phyloP scores from a whole-genome alignment of 352 stramenopile genomes.

The Phytopythium cucurbitacearum region DNA sequence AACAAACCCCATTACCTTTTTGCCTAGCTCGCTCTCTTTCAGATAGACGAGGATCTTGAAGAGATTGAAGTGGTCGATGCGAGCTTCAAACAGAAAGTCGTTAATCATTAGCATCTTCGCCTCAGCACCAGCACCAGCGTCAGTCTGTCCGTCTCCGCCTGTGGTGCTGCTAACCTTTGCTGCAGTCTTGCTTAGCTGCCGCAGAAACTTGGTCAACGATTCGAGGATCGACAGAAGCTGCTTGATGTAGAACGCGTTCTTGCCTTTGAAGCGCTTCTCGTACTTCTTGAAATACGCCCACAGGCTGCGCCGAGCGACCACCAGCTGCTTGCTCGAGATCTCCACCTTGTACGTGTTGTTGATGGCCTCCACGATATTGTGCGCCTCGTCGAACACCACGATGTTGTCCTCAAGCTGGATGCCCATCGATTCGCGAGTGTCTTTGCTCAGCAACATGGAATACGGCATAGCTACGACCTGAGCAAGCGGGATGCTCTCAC shows the following conservation, averaged over 20 bases:
- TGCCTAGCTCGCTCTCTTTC: slow-evolving; percentile 65
- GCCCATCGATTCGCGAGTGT: slow-evolving; percentile 87
- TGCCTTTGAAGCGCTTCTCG: slow-evolving; percentile 83
- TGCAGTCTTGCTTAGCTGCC: slow-evolving; percentile 34
- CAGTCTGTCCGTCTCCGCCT: neutral
- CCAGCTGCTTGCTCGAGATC: slow-evolving; percentile 70
- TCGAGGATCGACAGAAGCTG: slow-evolving; percentile 79
- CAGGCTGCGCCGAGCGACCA: slow-evolving; percentile 63
- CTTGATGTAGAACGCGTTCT: slow-evolving; percentile 89
- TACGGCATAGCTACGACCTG: slow-evolving; percentile 92
- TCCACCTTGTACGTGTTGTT: slow-evolving; percentile 87
- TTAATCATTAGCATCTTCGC: slow-evolving; percentile 79
- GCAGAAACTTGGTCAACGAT: slow-evolving; percentile 73
- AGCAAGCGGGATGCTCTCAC: slow-evolving; percentile 86
- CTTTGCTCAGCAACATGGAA: slow-evolving; percentile 89
- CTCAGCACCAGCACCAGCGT: slow-evolving; percentile 8
- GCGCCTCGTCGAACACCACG: slow-evolving; percentile 98
- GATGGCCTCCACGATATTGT: slow-evolving; percentile 98
- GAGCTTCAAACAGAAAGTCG: slow-evolving; percentile 79
- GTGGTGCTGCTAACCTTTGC: neutral
- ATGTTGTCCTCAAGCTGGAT: slow-evolving; percentile 88
- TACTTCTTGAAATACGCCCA: slow-evolving; percentile 88
- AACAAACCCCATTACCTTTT: slow-evolving; percentile 82
- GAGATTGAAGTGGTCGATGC: slow-evolving; percentile 87
- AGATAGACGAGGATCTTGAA: slow-evolving; percentile 88